These are phyloP conservation scores for Sanghuangporus weigelae DNA, from an alignment of 1,284 basidiomycete genomes.

Conservation along the genomic window DNA sequence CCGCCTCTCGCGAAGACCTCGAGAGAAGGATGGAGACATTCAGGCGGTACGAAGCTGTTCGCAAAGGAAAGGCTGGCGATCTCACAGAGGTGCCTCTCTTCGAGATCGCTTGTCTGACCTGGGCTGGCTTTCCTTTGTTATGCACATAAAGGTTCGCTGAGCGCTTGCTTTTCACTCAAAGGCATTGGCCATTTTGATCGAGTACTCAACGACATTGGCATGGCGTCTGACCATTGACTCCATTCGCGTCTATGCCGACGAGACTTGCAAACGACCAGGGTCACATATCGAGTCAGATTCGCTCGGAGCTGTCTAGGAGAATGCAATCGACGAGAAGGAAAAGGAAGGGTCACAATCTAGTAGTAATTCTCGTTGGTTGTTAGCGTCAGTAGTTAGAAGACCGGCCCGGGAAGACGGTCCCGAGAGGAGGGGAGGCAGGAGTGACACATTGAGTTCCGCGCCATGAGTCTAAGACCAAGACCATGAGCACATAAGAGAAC, in stretches of 20 bases:
- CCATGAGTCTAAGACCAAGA: too few relatives aligned
- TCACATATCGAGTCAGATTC: too few relatives aligned
- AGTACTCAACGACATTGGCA: neutral
- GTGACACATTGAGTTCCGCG: too few relatives aligned
- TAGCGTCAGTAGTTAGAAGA: too few relatives aligned
- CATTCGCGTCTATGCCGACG: neutral
- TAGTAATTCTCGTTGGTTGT: too few relatives aligned
- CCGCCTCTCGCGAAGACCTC: conserved; percentile 3
- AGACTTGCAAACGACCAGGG: neutral
- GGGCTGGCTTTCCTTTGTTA: neutral
- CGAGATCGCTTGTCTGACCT: neutral
- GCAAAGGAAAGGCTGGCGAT: neutral
- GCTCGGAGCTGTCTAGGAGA: too few relatives aligned
- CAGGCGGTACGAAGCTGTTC: neutral
- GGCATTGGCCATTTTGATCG: neutral
- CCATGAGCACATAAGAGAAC: too few relatives aligned
- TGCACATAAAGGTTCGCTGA: neutral
- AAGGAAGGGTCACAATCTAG: too few relatives aligned
- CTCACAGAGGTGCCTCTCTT: neutral
- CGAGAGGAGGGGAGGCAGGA: too few relatives aligned
- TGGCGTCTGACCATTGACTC: too few relatives aligned
- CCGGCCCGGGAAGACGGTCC: too few relatives aligned
- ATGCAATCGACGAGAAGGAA: too few relatives aligned
- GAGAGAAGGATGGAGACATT: conserved; percentile 1
- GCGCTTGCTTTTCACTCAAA: neutral